A percentile compares a stretch with the other conserved stretches of the same genome.
phyloP scores from a whole-genome alignment of 805 yeast species.

The Yarrowia deformans region DNA sequence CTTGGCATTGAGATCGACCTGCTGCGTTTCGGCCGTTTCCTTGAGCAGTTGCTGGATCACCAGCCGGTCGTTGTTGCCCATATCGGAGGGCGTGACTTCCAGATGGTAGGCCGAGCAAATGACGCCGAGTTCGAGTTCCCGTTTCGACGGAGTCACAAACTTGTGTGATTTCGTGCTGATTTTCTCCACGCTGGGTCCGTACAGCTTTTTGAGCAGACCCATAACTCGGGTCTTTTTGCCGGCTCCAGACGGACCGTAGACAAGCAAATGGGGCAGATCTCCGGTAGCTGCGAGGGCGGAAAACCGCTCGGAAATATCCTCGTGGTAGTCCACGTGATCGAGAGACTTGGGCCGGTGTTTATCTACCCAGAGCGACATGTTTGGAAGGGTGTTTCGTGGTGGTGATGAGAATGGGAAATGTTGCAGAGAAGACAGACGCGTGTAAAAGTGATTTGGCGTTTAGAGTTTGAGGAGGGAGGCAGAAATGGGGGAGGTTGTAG shows the following conservation, averaged over 20 bases:
- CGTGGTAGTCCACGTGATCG: constrained; percentile 70
- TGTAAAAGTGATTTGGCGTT: constrained; percentile 26
- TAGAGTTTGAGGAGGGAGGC: neutral
- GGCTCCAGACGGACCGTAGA: constrained; percentile 96
- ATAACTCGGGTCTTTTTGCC: constrained; percentile 95
- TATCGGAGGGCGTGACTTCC: constrained; percentile 95
- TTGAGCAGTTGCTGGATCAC: constrained; percentile 93
- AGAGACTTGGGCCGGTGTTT: constrained; percentile 82
- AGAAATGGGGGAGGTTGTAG: neutral
- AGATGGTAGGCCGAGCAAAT: constrained; percentile 90
- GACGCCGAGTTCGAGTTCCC: constrained; percentile 88
- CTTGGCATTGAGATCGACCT: constrained; percentile 75
- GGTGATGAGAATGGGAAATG: neutral
- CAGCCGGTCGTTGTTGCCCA: constrained; percentile 94
- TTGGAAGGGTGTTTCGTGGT: neutral
- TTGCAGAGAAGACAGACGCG: neutral
- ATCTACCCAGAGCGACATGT: constrained; percentile 96
- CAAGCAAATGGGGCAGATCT: constrained; percentile 89
- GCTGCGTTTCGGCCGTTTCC: constrained; percentile 94
- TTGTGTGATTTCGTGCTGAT: constrained; percentile 89
- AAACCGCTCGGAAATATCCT: constrained; percentile 67
- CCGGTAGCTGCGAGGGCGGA: constrained; percentile 69
- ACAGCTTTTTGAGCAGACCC: constrained; percentile 77
- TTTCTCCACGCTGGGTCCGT: constrained; percentile 82
- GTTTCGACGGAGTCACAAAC: constrained; percentile 72